phyloP scores from a whole-genome alignment of 2,329 filamentous ascomycete species.

The Scedosporium boydii region DNA sequence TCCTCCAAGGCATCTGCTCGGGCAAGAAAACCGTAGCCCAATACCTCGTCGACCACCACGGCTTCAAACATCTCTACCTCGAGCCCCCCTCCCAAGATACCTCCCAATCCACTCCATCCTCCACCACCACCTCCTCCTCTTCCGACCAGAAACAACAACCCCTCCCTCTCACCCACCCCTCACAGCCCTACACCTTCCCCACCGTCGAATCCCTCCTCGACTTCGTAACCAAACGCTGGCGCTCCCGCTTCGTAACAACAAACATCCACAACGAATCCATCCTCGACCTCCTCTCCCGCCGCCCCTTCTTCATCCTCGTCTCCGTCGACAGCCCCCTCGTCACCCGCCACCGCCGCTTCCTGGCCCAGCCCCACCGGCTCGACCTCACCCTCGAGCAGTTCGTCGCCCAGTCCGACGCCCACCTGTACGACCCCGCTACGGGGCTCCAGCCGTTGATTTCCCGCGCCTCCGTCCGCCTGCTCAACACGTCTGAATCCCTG shows the following conservation, averaged over 20 bases:
- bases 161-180: background rate
- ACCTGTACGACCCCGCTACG: conserved; percentile 59
- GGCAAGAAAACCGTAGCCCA: conserved; percentile 86
- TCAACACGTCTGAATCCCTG: conserved; percentile 72
- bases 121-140: background rate
- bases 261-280: conserved; percentile 65
- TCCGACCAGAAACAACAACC: background rate
- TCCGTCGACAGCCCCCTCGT: conserved; percentile 85
- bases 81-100: conserved; percentile 17
- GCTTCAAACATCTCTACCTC: conserved; percentile 66
- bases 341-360: conserved; percentile 73
- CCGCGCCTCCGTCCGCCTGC: conserved; percentile 70
- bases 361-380: conserved; percentile 27
- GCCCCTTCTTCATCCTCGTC: conserved; percentile 89
- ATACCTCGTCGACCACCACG: conserved; percentile 76
- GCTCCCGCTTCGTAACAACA: conserved; percentile 73
- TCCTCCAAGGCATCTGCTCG: conserved; percentile 67
- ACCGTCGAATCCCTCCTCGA: conserved; percentile 63
- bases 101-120: conserved; percentile 59
- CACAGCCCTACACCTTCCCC: conserved; percentile 37
- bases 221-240: conserved; percentile 80
- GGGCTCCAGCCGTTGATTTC: conserved; percentile 71
- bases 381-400: conserved; percentile 40
- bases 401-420: conserved; percentile 52
- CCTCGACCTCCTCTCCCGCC: conserved; percentile 64